Evolutionary conservation across 805 yeast species (phyloP), one percentile per base, ranked within the genome.

Genomic region (Lipomyces japonicus): DNA sequence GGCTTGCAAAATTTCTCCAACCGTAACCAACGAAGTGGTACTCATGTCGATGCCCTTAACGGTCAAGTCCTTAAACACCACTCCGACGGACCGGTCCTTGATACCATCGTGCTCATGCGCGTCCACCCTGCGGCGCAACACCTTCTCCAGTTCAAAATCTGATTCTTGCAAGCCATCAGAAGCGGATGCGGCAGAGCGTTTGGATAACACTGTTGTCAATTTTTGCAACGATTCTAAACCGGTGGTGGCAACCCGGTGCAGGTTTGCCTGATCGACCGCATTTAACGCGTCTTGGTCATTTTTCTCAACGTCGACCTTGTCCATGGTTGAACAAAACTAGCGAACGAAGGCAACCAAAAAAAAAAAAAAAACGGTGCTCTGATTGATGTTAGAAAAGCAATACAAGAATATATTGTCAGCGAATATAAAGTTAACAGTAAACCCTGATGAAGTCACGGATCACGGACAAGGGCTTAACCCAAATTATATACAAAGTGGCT

Each of bases 11-110:
- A 76, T 51, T 61, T 76, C 78, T 10, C 69, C 64, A 22, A 73
- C 72, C 22, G 81, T 76, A 21, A 70, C 68, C 18, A 70, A 68
- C 51, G 71, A 64, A 0, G 79, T 65, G 44, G 76, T 72, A 6
- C 75, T 64, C 42, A 73, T 71, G 57, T 78, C 80, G 38, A 71
- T 67, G 44, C 82, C 84, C 44, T 59, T 63, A 16, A 68, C 70
- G 16, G 70, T 62, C 36, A 75, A 62, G 55, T 73, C 65, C 50
- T 67, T 60, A 57, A 75, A 71, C 42, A 57, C 40, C 14, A 66
- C 63, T 32, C 69, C 77, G 42, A 71, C 50, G 25, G 65, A 60
- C 42, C 72, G 63, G 32, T 60, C 51, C 21, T 65, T 60, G 49
- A 69, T 65, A 31, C 74, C 74, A 48, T 67, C 68, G 25, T 61